Base-by-base conservation (phyloP, 805 yeast species). In the Starmerella scarabaei region DNA sequence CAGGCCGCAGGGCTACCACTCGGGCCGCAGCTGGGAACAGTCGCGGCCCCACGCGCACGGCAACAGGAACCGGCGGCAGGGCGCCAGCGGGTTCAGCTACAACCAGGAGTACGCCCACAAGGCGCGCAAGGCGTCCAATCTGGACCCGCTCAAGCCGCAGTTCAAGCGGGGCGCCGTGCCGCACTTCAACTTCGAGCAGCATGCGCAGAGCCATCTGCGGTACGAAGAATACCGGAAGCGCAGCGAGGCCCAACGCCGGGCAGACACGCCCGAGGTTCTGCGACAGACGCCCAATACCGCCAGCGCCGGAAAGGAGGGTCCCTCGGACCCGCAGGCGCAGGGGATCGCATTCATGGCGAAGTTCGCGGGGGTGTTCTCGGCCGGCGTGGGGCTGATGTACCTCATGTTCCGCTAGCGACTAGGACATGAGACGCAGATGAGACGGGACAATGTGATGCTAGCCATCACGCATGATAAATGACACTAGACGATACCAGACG, bases 131-230 rank as follows among this genome's bases (percentile, higher is more conserved):
- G 38, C 37, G 35, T 37, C 53, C 17, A 45, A 38, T 14, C 45
- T 51, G 14, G 54, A 54, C 38, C 62, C 59, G 3, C 38, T 54
- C 34, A 40, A 48, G 21, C 52, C 56, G 12, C 38, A 45, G 16
- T 37, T 40, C 15, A 50, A 49, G 30, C 49, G 55, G 16, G 48
- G 56, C 39, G 58, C 53, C 30, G 64, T 60, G 18, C 62, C 65
- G 11, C 65, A 61, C 43, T 61, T 61, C 41, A 61, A 61, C 40
- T 55, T 49, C 37, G 60, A 51, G 36, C 40, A 40, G 43, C 65
- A 61, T 42, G 51, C 48, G 24, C 41, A 45, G 56, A 54, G 44
- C 33, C 64, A 61, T 35, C 42, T 33, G 34, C 53, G 55, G 23
- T 54, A 54, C 41, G 63, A 58, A 19, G 42, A 29, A 24, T 55